Evolutionary conservation across 768 basidiomycete genomes (phyloP), one percentile per base, ranked within the genome.

Genomic region (Xerocomellus dryophilus): DNA sequence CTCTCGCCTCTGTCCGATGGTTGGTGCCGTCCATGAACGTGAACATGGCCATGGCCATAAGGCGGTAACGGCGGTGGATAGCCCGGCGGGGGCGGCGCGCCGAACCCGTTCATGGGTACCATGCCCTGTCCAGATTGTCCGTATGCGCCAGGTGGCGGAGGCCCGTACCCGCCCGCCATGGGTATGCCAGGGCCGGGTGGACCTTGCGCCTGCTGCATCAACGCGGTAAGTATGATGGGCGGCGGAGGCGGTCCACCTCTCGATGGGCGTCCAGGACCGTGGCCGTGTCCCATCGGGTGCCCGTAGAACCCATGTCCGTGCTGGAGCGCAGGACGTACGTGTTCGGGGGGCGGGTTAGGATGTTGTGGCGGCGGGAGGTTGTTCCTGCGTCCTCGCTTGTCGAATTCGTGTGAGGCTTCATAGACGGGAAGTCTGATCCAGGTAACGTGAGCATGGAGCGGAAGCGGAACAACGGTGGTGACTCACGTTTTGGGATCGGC

Each of bases 371-470:
- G 62, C 25, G 62, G 59, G 38, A 50, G 65, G 68, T 57, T 69
- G 70, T 74, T 69, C 34, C 85, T 77, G 20, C 86, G 83, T 3
- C 83, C 83, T 27, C 86, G 83, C 62, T 83, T 87, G 69, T 88
- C 87, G 39, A 88, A 89, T 66, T 92, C 89, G 58, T 92, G 89
- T 1, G 89, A 92, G 2, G 89, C 81, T 68, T 92, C 89, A 59
- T 92, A 92, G 7, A 76, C 73, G 5, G 88, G 88, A 25, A 90
- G 75, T 43, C 89, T 91, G 18, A 27, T 25, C 20, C 18, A 15
- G 44, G 35, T 2, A 36, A 41, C 27, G 14, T 48, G 43, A 48
- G 42, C 14, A n/a, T 31, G 10, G 35, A 58, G 29, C 20, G 2
- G 18, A 35, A 47, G 34, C 2, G 7, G 20, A 21, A 43, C 31